Base-by-base conservation (phyloP, 371 early-diverging fungal species). In the Mortierella sp. region DNA sequence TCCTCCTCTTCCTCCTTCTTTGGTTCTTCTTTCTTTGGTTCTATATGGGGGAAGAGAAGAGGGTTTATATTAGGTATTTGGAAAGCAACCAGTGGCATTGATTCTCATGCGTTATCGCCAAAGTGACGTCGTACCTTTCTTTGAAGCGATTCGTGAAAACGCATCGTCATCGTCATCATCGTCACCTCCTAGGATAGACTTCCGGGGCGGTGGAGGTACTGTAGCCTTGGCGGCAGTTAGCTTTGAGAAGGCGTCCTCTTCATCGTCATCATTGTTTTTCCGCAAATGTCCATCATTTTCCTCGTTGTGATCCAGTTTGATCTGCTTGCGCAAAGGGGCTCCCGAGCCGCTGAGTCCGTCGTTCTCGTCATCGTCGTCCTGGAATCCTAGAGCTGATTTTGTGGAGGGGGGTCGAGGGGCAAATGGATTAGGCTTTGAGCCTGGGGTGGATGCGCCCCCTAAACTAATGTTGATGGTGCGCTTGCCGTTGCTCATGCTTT, bases 391-490 rank as follows among this genome's bases (percentile, higher is more conserved):
- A 1, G 70, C 74, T 9, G 78, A 8, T 62, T 68, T 78, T 4
- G 66, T 26, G 2, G 66, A 57, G 18, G 62, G 49, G 2, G 66
- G 28, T n/a, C 64, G 62, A 20, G 70, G 75, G 16, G 61, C 64
- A 37, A 81, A 67, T 28, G 73, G 76, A 63, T 76, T 76, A 8
- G 76, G 60, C n/a, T 68, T 72, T 5, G 69, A 30, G 47, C 60
- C 67, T 47, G 60, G 37, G 22, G 66, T 57, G 26, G 68, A 63
- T 57, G 52, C 40, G 16, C 66, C 43, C 18, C 78, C 78, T 26
- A 81, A 68, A 51, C 72, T 75, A 60, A 81, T 76, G 76, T 79
- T 79, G 75, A 79, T 66, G 55, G 73, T 32, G 66, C 76, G 76
- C 59, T 81, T 81, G 64, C 75, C 70, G 47, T 59, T 62, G 64